Percentiles rank a stretch among this genome's conserved stretches.
These are phyloP conservation scores for Phytophthora vignae DNA, from an alignment of 352 stramenopile genomes.

Conservation along the genomic window DNA sequence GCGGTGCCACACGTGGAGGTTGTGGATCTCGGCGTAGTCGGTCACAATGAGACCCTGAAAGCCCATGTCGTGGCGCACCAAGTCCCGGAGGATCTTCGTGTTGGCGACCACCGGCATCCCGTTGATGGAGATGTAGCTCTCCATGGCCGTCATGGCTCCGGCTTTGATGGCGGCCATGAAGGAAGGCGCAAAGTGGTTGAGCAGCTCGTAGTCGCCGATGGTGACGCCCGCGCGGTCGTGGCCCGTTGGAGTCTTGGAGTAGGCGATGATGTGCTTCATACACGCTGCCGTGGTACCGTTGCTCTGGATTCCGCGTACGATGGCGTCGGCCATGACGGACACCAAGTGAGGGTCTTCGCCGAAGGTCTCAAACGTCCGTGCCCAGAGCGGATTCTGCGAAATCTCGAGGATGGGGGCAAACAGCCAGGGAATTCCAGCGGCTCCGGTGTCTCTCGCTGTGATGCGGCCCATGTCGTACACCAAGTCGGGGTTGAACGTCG, in stretches of 20 bases:
- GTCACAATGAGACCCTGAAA: constrained; percentile 93
- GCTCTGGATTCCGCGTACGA: constrained; percentile 87
- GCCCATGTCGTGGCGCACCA: constrained; percentile 86
- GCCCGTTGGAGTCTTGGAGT: constrained; percentile 83
- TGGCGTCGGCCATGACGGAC: constrained; percentile 77
- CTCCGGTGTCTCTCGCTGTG: constrained; percentile 85
- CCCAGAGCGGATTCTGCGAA: constrained; percentile 89
- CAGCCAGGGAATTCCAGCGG: constrained; percentile 91
- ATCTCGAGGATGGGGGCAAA: constrained; percentile 92
- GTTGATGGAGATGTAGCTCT: constrained; percentile 94
- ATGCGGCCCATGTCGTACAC: constrained; percentile 72
- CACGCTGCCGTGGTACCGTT: constrained; percentile 74
- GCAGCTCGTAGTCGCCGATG: constrained; percentile 76
- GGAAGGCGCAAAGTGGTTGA: constrained; percentile 87
- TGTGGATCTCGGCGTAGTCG: constrained; percentile 94
- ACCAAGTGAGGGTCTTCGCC: constrained; percentile 91
- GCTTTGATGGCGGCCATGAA: constrained; percentile 88
- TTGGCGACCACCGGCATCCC: constrained; percentile 92
- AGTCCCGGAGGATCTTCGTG: constrained; percentile 73
- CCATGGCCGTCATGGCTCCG: constrained; percentile 91
- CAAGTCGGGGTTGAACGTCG: constrained; percentile 88
- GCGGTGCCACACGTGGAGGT: constrained; percentile 77
- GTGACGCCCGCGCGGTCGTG: constrained; percentile 86
- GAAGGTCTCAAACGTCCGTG: constrained; percentile 94
- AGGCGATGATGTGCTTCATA: constrained; percentile 93